Evolutionary conservation across 2,329 filamentous ascomycete genomes (phyloP).

Genomic region (Truncatella angustata): DNA sequence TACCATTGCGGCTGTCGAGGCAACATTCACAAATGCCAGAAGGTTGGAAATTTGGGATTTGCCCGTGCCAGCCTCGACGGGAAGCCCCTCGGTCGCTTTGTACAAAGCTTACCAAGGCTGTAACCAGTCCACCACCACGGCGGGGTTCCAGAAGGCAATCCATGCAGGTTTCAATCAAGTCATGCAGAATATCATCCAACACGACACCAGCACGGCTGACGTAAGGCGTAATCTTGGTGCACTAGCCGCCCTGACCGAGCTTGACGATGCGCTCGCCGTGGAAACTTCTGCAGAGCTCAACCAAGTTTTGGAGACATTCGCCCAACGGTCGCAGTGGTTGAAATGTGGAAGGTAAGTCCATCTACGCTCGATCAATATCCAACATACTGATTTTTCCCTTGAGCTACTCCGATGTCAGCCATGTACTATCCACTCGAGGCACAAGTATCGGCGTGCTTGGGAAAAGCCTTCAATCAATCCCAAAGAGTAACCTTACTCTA

Average conservation of each 20-base stretch:
- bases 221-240: constrained; percentile 57
- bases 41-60: constrained; percentile 92
- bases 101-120: constrained; percentile 82
- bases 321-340: constrained; percentile 73
- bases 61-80: constrained; percentile 63
- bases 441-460: constrained; percentile 79
- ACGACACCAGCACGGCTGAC: constrained; percentile 47
- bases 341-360: constrained; percentile 68
- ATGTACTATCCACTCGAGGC: constrained; percentile 78
- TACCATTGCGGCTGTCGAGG: constrained; percentile 61
- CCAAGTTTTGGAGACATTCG: constrained; percentile 61
- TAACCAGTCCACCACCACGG: constrained; percentile 60
- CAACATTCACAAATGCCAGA: constrained; percentile 75
- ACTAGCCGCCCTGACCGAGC: constrained; percentile 74
- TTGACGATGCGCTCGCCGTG: constrained; percentile 72
- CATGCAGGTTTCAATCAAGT: constrained; percentile 61
- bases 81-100: constrained; percentile 65
- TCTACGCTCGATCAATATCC: neutral
- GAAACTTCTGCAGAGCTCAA: constrained; percentile 59
- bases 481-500: constrained; percentile 58
- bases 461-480: constrained; percentile 63
- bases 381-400: constrained; percentile 22
- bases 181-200: constrained; percentile 54
- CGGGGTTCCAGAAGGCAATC: constrained; percentile 54
- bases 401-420: constrained; percentile 74